phyloP scores from a whole-genome alignment of 2,329 filamentous ascomycete genomes.

The Talaromyces sp. region DNA sequence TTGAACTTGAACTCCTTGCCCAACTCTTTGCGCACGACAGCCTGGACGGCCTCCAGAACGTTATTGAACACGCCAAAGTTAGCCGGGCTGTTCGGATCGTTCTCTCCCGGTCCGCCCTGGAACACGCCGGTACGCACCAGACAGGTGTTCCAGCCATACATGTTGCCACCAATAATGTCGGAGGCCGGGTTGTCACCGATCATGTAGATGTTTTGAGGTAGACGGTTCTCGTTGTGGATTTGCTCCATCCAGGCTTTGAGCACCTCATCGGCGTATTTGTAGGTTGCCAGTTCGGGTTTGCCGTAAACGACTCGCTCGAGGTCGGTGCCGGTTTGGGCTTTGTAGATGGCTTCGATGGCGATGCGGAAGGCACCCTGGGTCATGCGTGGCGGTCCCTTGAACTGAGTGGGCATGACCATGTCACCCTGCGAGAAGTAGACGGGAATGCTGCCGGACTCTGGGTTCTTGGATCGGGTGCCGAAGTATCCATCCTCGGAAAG shows the following conservation, averaged over 20 bases:
- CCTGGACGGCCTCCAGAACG: conserved; percentile 66
- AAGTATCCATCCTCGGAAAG: conserved; percentile 65
- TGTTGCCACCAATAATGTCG: conserved; percentile 72
- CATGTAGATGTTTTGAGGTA: conserved; percentile 72
- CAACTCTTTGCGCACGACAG: conserved; percentile 64
- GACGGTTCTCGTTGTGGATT: conserved; percentile 66
- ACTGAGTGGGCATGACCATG: conserved; percentile 61
- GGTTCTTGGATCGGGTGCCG: conserved; percentile 62
- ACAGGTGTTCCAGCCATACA: conserved; percentile 79
- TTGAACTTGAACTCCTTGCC: conserved; percentile 71
- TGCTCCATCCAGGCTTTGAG: conserved; percentile 71
- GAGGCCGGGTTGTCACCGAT: conserved; percentile 70
- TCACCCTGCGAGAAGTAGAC: conserved; percentile 70
- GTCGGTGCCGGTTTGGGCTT: conserved; percentile 62
- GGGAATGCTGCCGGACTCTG: conserved; percentile 62
- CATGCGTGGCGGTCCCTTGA: conserved; percentile 62
- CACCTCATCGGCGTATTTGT: conserved; percentile 73
- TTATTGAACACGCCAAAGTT: conserved; percentile 73
- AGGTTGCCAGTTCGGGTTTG: conserved; percentile 71
- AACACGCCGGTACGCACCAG: conserved; percentile 74
- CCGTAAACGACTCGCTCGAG: conserved; percentile 73
- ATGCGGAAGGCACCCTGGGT: conserved; percentile 74
- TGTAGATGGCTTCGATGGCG: conserved; percentile 63
- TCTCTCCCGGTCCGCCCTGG: conserved; percentile 62
- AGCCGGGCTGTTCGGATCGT: conserved; percentile 72